These are phyloP conservation scores for Ascocoryne sarcoides DNA, from an alignment of 2,329 filamentous ascomycete genomes.

Conservation along the genomic window DNA sequence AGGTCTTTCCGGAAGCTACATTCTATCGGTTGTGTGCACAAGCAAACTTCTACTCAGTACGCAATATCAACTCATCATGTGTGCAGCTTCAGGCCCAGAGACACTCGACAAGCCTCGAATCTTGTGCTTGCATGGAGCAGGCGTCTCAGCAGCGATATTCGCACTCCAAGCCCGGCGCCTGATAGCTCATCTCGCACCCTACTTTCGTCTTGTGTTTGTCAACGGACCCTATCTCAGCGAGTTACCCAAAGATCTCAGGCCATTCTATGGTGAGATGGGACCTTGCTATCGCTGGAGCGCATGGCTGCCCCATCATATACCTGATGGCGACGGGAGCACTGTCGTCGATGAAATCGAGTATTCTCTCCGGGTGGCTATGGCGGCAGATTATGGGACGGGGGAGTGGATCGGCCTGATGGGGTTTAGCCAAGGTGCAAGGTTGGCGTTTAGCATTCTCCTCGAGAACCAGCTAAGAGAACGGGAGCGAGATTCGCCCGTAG, in stretches of 20 bases:
- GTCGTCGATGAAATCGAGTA: not conserved
- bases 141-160: not conserved
- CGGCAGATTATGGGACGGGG: not conserved
- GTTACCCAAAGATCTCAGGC: not conserved
- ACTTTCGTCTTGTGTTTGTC: not conserved
- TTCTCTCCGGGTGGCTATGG: not conserved
- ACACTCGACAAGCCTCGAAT: not conserved
- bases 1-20: no score
- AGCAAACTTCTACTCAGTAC: no score
- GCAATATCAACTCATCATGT: no score
- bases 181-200: not conserved
- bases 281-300: not conserved
- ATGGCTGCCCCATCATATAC: not conserved
- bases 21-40: no score
- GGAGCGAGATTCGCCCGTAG: conserved; percentile 2
- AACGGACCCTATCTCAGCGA: not conserved
- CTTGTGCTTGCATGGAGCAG: not conserved
- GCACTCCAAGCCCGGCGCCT: not conserved
- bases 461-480: conserved; percentile 23
- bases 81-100: not conserved
- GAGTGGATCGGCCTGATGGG: conserved; percentile 19
- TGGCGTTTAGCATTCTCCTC: conserved; percentile 14
- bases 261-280: not conserved
- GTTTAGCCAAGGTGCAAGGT: conserved; percentile 21
- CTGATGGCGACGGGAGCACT: no score